Evolutionary conservation across 257 asterid species (phyloP), one percentile per base, ranked within the genome.

Genomic region (Solanum lycopersicoides): DNA sequence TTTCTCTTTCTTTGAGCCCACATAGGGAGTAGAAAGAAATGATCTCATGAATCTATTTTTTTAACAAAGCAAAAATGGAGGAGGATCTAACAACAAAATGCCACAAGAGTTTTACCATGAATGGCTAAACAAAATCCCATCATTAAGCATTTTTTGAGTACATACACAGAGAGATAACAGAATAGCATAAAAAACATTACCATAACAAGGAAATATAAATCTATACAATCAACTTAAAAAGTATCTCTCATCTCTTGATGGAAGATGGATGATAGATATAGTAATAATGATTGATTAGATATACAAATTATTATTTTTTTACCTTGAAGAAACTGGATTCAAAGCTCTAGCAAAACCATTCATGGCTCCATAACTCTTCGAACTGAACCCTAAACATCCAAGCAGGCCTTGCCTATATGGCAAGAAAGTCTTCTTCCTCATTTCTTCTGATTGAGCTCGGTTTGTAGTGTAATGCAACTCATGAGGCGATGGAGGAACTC

Each of bases 391-490:
- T 72, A 97, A 90, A 92, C 99, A 97, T 8, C 99, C 99, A 18
- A 97, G 91, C 80, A 97, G 87, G 7, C 99, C 99, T 86, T 94
- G 98, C 86, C 96, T 71, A 87, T 97, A 97, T 5, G 99, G 99
- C 88, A 97, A 91, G 88, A 92, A 97, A 44, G 99, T 97, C 95
- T 95, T 96, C 89, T 90, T 97, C 98, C 95, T 96, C 98, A 97
- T 91, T 93, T 97, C 99, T 92, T 96, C 99, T 60, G 99, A 96
- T 83, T 97, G 98, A 72, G 98, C 99, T 88, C 99, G 89, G 86
- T 95, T 93, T 3, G 97, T 91, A 0, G 98, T 95, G 92, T 97
- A 97, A 87, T 95, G 98, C 93, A 96, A 41, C 89, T 96, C 98
- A n/a, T 96, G 99, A n/a, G 99, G 92, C 7, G 98, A 96, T 32